Evolutionary conservation across 345 rosid genomes (phyloP), one percentile per base, ranked within the genome.

Genomic region (Rubroshorea leprosula): DNA sequence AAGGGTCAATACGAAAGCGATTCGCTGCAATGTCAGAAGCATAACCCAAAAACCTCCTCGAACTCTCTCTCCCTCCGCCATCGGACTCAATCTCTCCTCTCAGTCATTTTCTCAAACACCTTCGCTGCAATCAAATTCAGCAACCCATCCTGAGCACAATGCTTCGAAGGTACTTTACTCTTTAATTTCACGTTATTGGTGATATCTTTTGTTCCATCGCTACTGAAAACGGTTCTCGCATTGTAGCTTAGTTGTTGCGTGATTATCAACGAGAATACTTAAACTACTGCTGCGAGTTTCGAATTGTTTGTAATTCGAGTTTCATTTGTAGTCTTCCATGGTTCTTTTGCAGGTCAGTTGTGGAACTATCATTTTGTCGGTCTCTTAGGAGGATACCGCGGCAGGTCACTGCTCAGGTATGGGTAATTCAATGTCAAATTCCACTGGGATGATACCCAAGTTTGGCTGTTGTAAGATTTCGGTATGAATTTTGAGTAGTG

Each of bases 301-400:
- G 17, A 57, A 43, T n/a, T 14, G 18, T 44, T 44, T 4, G 18
- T 16, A 16, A 9, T 44, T 13, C 0, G 47, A 4, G 47, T 48
- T 49, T 19, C 48, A 24, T 49, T 7, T 25, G 10, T 5, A 5
- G 19, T 44, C 22, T 55, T 62, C 29, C 8, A 21, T n/a, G 68
- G 11, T 54, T 60, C 49, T 63, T 54, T 56, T 64, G 53, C 74
- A 87, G 93, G 87, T 83, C 86, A 44, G 59, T 89, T 72, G 71
- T 82, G 70, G 84, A 83, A 72, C 63, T 81, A 27, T 73, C 98
- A 2, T 69, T 72, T 20, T 82, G 80, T 60, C 83, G 62, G 69
- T 72, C 83, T 22, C 23, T 60, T 24, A 60, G 68, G 67, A 80
- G 83, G 66, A 51, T 77, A 49, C 79, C 79, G 8, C 67, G 81